Base-by-base conservation (phyloP, 2,329 filamentous ascomycete genomes). In the Fusarium sp. region DNA sequence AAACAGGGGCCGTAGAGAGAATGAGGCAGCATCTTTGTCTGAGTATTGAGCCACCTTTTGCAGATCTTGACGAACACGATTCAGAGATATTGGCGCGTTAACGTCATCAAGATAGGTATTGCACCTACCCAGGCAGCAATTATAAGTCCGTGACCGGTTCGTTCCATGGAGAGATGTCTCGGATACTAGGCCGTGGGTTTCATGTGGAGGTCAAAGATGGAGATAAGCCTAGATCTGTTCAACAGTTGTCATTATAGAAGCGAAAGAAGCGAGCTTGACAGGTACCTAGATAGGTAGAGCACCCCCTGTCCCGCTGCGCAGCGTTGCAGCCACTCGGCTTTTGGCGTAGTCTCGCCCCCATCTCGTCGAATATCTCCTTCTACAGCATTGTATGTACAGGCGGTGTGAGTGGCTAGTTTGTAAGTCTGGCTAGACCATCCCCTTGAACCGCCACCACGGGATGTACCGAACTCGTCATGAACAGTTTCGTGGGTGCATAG, bases 41-140 rank as follows among this genome's bases (percentile, higher is more conserved):
- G 53, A 50, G 53, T 53, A 36, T 61, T 65, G 47, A 61, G 56
- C 61, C 61, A 63, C 61, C 19, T 21, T 23, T 29, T 37, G 60
- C 55, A 43, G 29, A 54, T 55, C 32, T 13, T 19, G 6, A n/a
- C n/a, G 4, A 25, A 25, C 44, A 50, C 53, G 61, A 65, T 41
- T 49, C 47, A 46, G 11, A 33, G n/a, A 35, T 58, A 39, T 19
- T 25, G 13, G n/a, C 19, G 19, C 19, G 13, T 14, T 54, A n/a
- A 41, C 45, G 21, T 55, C 50, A 55, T 33, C 15, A 41, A 19
- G 11, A 10, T 10, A 19, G 11, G 9, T 10, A 17, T 33, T 35
- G 9, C 13, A 19, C 19, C 19, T 19, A 19, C 19, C 19, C 4
- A 19, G 19, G 19, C 4, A 19, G 19, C 19, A 19, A 19, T 4